Evolutionary conservation across 176 grass and related monocot genomes (phyloP), one percentile per base, ranked within the genome.

Genomic region (Cocos nucifera): DNA sequence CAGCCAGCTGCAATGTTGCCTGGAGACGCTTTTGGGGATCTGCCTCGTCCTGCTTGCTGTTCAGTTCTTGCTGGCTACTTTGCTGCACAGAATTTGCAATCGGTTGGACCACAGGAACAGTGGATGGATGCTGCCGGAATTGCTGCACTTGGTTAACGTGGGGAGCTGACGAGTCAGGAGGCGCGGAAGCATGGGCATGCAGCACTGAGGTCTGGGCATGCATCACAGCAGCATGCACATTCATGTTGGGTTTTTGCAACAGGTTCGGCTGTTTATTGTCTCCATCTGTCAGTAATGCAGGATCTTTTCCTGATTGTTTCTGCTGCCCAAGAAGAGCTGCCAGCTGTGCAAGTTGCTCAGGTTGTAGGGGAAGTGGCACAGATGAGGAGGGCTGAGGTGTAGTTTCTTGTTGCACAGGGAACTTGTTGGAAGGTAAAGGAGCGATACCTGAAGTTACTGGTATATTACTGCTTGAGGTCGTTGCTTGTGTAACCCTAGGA

Each of bases 1-100:
- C 87, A 17, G 87, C 87, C 28, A 98, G 73, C 68, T 98, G 93
- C 73, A 98, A 74, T 61, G 93, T 98, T 61, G 84, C 87, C 72
- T 92, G 84, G 63, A 92, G 76, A 61, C 87, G 76, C 69, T 83
- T 89, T 77, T 98, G 81, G 65, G 84, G 84, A 77, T 98, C 79
- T 53, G 63, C 68, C 23, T 84, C 68, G 19, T 84, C 79, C 23
- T 83, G 69, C 56, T 61, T 48, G 62, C 20, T 32, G 14, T 53
- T 53, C 14, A 60, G 68, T 50, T 56, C 17, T 63, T 74, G 73
- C 54, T 79, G 77, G 29, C 63, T 73, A 77, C 71, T 51, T 59
- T 77, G 71, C 59, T 73, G 79, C 57, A 64, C 69, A 77, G 73
- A 63, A 65, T 65, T 29, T 70, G 48, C 64, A 50, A 56, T 51